A percentile compares a stretch with the other conserved stretches of the same genome.
Conservation (phyloP, 1,284 basidiomycete species). For the Apiotrichum veenhuisii region DNA sequence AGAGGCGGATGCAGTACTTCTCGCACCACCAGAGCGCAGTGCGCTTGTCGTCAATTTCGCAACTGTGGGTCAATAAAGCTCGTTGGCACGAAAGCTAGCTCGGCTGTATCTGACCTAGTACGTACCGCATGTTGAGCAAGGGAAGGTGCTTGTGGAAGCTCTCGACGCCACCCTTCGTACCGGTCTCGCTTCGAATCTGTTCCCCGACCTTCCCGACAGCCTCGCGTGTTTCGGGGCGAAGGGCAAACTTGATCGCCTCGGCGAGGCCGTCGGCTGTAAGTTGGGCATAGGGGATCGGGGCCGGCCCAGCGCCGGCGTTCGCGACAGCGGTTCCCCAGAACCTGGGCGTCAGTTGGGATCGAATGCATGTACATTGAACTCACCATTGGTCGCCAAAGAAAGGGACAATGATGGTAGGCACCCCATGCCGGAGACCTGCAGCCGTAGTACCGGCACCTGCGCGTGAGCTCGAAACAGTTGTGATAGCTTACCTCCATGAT, state of each 20-base stretch:
- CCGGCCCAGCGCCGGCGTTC: slow-evolving; percentile 61
- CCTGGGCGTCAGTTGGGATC: slow-evolving; percentile 32
- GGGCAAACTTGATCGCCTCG: slow-evolving; percentile 56
- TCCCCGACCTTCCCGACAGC: slow-evolving; percentile 57
- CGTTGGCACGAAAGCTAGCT: neutral
- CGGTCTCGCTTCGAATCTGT: slow-evolving; percentile 58
- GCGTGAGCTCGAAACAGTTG: neutral
- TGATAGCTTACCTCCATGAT: slow-evolving; percentile 56
- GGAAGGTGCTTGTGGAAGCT: slow-evolving; percentile 63
- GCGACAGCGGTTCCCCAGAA: slow-evolving; percentile 61
- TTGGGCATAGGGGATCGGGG: slow-evolving; percentile 58
- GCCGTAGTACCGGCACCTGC: slow-evolving; percentile 63
- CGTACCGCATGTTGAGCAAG: slow-evolving; percentile 58
- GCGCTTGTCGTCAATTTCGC: slow-evolving; percentile 56
- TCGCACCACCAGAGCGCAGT: slow-evolving; percentile 62
- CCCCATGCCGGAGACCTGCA: slow-evolving; percentile 60
- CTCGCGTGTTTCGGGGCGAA: slow-evolving; percentile 52
- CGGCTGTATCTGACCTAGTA: no score
- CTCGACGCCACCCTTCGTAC: slow-evolving; percentile 55
- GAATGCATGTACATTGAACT: slow-evolving; percentile 53
- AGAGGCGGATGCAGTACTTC: slow-evolving; percentile 56
- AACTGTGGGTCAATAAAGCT: slow-evolving; percentile 50
- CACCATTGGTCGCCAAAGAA: slow-evolving; percentile 66
- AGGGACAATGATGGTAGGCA: slow-evolving; percentile 64
- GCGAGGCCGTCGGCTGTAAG: slow-evolving; percentile 57